Evolutionary conservation across 2,329 filamentous ascomycete species (phyloP), one percentile per base, ranked within the genome.

Genomic region (Colletotrichum tamarilloi): DNA sequence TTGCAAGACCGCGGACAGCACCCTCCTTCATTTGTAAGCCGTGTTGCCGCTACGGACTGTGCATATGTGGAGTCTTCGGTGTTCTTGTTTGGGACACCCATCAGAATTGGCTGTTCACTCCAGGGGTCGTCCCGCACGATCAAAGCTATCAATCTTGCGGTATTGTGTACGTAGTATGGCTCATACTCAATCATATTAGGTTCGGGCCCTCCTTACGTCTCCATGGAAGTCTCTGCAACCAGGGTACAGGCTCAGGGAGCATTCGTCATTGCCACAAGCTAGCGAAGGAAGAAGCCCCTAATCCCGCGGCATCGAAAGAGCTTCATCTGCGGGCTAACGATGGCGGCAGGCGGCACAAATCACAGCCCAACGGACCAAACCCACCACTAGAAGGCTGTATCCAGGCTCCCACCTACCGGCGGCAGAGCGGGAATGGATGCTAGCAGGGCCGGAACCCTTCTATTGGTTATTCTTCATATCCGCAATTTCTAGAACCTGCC

Each of bases 1-100:
- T 59, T 63, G 38, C 65, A 72, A 72, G 46, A 58, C 69, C 69
- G 69, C 60, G 35, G 60, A 4, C 58, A 63, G 38, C 14, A 49
- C 14, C 52, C 38, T 38, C 11, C 49, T 53, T 19, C 64, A 42
- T 63, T 68, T 62, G 68, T 72, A 63, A 72, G 46, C 64, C 57
- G 14, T 38, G 32, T 32, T 68, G 35, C 64, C 58, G 57, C 68
- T 63, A 58, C 69, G 64, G 56, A 35, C 58, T n/a, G 24, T 58
- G 58, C 69, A 72, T 68, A 30, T 57, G 64, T 58, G 69, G 69
- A 58, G 28, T 28, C 14, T 2, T 11, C 30, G 30, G 62, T 32
- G 19, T 24, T 30, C 57, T 52, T 59, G 26, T 62, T 35, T 19
- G 19, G 57, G n/a, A n/a, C 49, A 30, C 11, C 8, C 52, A 32